phyloP scores from a whole-genome alignment of 768 basidiomycete genomes.

The Phlebiopsis gigantea region DNA sequence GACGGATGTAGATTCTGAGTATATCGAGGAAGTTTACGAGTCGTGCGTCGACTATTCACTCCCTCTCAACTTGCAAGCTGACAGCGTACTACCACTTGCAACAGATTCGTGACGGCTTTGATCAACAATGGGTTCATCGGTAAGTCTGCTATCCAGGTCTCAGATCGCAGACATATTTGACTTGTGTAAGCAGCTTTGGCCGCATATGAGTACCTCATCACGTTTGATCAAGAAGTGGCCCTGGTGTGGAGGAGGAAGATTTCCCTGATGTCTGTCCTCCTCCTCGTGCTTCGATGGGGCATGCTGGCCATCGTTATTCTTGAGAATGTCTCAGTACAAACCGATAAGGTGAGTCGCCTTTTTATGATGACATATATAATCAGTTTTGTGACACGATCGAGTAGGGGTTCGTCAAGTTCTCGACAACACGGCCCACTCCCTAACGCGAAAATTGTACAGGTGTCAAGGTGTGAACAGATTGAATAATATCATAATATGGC shows the following conservation, averaged over 20 bases:
- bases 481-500: not conserved
- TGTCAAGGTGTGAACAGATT: not conserved
- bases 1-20: not conserved
- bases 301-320: not conserved
- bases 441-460: not conserved
- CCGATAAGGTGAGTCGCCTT: not conserved
- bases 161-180: not conserved
- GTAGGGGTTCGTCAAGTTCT: too few species aligned
- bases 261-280: not conserved
- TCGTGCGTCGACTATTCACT: not conserved
- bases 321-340: not conserved
- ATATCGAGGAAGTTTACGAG: not conserved
- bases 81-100: not conserved
- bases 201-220: not conserved
- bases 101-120: not conserved
- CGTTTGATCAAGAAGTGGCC: not conserved
- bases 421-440: too few species aligned
- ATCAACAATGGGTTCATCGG: not conserved
- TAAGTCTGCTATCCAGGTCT: not conserved
- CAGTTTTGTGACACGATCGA: too few species aligned
- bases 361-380: too few species aligned
- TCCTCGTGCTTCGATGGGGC: not conserved
- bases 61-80: not conserved
- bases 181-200: not conserved
- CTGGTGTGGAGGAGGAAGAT: constrained; percentile 1